Base-by-base conservation (phyloP, 192 early-diverging fungal genomes). In the Helicostylum pulchrum region DNA sequence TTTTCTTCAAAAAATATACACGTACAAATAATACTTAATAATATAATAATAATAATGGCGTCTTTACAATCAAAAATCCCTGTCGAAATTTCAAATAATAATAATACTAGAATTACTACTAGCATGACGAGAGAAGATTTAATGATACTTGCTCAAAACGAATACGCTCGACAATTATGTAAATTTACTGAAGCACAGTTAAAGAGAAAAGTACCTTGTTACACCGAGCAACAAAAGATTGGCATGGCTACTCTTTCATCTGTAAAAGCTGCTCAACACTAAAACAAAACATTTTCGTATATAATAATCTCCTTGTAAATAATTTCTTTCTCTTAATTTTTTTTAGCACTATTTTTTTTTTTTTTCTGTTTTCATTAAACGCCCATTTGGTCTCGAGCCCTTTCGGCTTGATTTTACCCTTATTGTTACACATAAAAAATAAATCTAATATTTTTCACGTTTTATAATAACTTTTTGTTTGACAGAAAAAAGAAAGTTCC, bases 41-140 rank as follows among this genome's bases (percentile, higher is more conserved):
- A n/a, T n/a, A n/a, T n/a, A n/a, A n/a, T n/a, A n/a, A n/a, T n/a
- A n/a, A n/a, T n/a, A 56, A 56, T 56, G 54, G 17, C 17, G 2
- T 56, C 32, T 56, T 39, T 56, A 56, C 54, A 56, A 56, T 36
- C 31, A 31, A 56, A 56, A 7, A 39, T 56, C 15, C 30, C 32
- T 36, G 17, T 1, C 14, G 17, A 11, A 17, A 10, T 36, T 9
- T 17, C 53, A 31, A n/a, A 23, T 32, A 50, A 17, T 21, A 26
- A 55, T 9, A 15, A 15, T 32, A 56, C 12, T 19, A 34, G 19
- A 19, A 20, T 39, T 17, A 56, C 51, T 53, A 23, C 2, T 19
- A 56, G 32, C 19, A 19, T 56, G 54, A 56, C 61, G 4, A 50
- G 61, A 62, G 34, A 62, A 36, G 31, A 62, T 10, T 36, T 62